Conservation (phyloP, 345 rosid genomes). For the Fremontodendron californicum region DNA sequence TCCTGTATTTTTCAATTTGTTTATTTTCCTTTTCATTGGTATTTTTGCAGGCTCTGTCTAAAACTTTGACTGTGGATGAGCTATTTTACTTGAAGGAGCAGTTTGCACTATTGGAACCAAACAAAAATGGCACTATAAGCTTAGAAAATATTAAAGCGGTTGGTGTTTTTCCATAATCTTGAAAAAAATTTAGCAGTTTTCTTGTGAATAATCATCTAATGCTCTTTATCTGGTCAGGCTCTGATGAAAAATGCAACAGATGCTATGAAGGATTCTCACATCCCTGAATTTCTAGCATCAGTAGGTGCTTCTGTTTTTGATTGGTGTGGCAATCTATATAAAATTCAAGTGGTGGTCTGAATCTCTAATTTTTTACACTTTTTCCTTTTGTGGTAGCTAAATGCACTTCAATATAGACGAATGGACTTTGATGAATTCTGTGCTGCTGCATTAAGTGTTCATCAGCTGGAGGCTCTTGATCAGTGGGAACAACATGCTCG, state of each 20-base stretch:
- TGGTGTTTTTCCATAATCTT: conserved; percentile 18
- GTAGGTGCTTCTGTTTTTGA: conserved; percentile 33
- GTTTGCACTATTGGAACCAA: conserved; percentile 79
- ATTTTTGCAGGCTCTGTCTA: conserved; percentile 69
- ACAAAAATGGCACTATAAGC: conserved; percentile 67
- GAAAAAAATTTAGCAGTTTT: conserved; percentile 7
- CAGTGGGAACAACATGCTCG: conserved; percentile 90
- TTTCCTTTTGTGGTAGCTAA: conserved; percentile 47
- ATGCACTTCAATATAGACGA: conserved; percentile 76
- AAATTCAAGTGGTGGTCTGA: neutral
- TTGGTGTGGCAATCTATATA: neutral
- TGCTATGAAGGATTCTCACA: conserved; percentile 86
- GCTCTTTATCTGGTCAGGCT: conserved; percentile 47
- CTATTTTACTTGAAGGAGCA: conserved; percentile 80
- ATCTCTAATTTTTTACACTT: conserved; percentile 7
- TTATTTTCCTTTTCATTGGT: neutral
- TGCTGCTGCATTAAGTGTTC: conserved; percentile 83
- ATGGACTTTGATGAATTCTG: conserved; percentile 95
- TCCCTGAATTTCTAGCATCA: conserved; percentile 80
- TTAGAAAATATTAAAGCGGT: conserved; percentile 74
- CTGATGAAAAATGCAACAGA: conserved; percentile 84
- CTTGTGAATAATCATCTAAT: conserved; percentile 9
- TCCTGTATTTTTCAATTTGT: neutral
- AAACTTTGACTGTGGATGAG: conserved; percentile 80
- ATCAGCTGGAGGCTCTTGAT: conserved; percentile 95